Evolutionary conservation across 2,329 filamentous ascomycete species (phyloP).

Genomic region (Allantophomopsis cytisporea): DNA sequence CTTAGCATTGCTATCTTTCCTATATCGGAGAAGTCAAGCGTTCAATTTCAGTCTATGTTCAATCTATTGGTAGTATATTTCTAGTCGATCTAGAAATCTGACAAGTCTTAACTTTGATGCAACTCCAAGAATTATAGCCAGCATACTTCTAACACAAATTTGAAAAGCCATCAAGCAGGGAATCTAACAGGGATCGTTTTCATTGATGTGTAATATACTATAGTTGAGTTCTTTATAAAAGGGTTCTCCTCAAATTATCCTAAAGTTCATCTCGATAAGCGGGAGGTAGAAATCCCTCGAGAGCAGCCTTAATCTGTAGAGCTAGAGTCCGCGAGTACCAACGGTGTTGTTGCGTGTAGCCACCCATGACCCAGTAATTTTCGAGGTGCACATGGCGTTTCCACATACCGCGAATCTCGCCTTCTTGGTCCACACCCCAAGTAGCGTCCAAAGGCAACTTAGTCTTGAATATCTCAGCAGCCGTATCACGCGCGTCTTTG

Average conservation of each 20-base stretch:
- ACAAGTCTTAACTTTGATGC: no score
- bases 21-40: no score
- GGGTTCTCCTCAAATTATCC: not conserved
- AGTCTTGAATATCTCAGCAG: slow-evolving; percentile 16
- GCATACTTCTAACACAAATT: no score
- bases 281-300: slow-evolving; percentile 20
- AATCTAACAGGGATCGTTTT: no score
- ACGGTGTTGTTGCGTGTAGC: slow-evolving; percentile 19
- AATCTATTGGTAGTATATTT: no score
- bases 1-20: no score
- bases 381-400: slow-evolving; percentile 14
- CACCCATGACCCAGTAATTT: slow-evolving; percentile 23
- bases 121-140: no score
- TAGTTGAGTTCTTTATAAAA: no score
- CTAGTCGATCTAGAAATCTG: no score
- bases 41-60: no score
- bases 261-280: slow-evolving; percentile 13
- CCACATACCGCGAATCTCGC: slow-evolving; percentile 25
- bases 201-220: no score
- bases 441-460: slow-evolving; percentile 18
- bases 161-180: no score
- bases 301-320: slow-evolving; percentile 21
- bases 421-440: slow-evolving; percentile 27
- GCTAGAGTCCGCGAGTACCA: slow-evolving; percentile 19
- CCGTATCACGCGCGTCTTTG: slow-evolving; percentile 15